These are phyloP conservation scores for Sarocladiaceae sp. DNA, from an alignment of 2,329 filamentous ascomycete genomes.

Conservation along the genomic window DNA sequence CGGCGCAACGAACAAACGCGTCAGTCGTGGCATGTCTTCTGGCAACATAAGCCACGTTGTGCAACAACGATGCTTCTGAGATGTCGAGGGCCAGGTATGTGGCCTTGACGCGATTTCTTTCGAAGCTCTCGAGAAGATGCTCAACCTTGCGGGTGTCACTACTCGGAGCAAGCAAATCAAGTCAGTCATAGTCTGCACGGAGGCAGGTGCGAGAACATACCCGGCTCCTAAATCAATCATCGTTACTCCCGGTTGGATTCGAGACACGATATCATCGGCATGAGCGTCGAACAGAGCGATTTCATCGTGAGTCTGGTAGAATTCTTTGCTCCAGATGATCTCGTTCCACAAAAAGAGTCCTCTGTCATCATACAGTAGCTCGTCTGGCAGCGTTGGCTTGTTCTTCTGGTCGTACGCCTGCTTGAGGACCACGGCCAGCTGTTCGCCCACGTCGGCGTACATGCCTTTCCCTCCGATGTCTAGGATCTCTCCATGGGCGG, in stretches of 20 bases:
- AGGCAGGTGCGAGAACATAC: no score
- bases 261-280: conserved; percentile 27
- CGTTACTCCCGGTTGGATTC: conserved; percentile 23
- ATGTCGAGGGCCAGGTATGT: conserved; percentile 35
- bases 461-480: conserved; percentile 33
- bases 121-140: conserved; percentile 29
- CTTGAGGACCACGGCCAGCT: conserved; percentile 21
- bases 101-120: conserved; percentile 20
- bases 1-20: conserved; percentile 26
- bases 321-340: conserved; percentile 32
- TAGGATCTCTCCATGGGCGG: conserved; percentile 25
- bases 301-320: conserved; percentile 36
- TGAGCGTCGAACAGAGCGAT: conserved; percentile 28
- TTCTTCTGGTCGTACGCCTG: conserved; percentile 16
- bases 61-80: conserved; percentile 27
- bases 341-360: conserved; percentile 34
- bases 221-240: conserved; percentile 36
- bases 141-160: conserved; percentile 36
- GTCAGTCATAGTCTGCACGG: no score
- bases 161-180: conserved; percentile 15
- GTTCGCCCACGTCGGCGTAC: conserved; percentile 20
- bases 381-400: conserved; percentile 30
- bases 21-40: conserved; percentile 19
- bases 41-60: conserved; percentile 27
- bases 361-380: conserved; percentile 32